Conservation (phyloP, 805 yeast species). For the Metschnikowia corniflorae region DNA sequence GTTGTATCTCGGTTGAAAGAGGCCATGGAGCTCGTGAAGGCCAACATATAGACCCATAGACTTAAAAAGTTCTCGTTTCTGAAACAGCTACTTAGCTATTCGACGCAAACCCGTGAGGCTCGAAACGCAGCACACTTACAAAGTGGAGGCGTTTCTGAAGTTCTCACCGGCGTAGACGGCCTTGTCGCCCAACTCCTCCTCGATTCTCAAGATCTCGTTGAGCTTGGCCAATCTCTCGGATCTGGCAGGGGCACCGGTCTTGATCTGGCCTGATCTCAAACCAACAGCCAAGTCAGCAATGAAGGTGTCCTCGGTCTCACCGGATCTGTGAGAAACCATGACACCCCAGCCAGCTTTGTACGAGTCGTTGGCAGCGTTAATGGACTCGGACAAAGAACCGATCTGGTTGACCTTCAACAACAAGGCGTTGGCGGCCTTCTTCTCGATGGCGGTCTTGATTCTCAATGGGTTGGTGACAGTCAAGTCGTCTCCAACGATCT, state of each 20-base stretch:
- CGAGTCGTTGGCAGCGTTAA: conserved; percentile 94
- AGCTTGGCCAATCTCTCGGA: conserved; percentile 99
- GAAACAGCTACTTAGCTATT: conserved; percentile 5
- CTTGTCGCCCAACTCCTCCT: conserved; percentile 97
- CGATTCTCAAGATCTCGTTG: conserved; percentile 97
- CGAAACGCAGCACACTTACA: conserved; percentile 29
- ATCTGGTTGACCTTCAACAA: conserved; percentile 98
- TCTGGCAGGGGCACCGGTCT: conserved; percentile 99
- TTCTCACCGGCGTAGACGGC: conserved; percentile 92
- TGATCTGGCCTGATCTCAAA: conserved; percentile 97
- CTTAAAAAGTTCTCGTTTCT: too few species aligned
- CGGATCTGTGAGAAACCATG: conserved; percentile 99
- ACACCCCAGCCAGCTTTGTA: conserved; percentile 98
- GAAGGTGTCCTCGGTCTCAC: conserved; percentile 98
- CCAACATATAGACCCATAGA: too few species aligned
- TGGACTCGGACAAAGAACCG: conserved; percentile 94
- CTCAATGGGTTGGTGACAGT: conserved; percentile 97
- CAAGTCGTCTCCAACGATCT: conserved; percentile 96
- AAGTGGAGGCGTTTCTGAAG: conserved; percentile 60
- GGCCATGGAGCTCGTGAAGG: conserved; percentile 24
- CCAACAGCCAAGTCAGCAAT: conserved; percentile 98
- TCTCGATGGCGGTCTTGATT: conserved; percentile 92
- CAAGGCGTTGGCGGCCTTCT: conserved; percentile 92
- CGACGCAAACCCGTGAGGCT: too few species aligned
- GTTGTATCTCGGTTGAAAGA: conserved; percentile 46